phyloP scores from a whole-genome alignment of 2,329 filamentous ascomycete species.

The Neonectria magnoliae region DNA sequence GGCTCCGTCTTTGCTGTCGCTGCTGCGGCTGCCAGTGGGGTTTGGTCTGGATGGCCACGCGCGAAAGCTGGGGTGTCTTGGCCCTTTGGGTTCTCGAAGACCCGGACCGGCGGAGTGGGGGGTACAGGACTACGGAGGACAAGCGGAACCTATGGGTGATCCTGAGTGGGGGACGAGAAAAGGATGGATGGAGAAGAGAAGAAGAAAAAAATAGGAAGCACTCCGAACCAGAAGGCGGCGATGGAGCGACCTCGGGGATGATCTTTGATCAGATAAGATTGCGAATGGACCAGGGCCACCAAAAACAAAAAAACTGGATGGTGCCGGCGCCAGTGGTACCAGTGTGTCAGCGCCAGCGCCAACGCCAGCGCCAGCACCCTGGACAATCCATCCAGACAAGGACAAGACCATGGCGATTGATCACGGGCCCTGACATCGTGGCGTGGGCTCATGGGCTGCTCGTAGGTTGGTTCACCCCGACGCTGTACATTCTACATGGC shows the following conservation, averaged over 20 bases:
- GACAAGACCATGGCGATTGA: background rate
- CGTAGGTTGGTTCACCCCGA: background rate
- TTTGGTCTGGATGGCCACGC: conserved; percentile 21
- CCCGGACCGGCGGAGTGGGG: conserved; percentile 30
- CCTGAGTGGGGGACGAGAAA: background rate
- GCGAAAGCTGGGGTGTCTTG: conserved; percentile 19
- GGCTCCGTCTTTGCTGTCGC: conserved; percentile 6
- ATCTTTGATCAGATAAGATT: conserved; percentile 52
- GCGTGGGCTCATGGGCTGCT: conserved; percentile 2
- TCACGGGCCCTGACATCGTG: conserved; percentile 10
- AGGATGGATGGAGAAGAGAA: conserved; percentile 2
- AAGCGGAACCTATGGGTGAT: conserved; percentile 2
- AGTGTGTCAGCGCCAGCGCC: conserved; percentile 5
- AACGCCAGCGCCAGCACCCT: conserved; percentile 10
- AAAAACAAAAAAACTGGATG: background rate
- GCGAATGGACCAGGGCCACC: background rate
- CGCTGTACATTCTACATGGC: background rate
- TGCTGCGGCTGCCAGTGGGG: conserved; percentile 25
- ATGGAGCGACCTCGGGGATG: conserved; percentile 47
- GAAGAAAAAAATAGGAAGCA: conserved; percentile 2
- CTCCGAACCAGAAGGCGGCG: conserved; percentile 15
- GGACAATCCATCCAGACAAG: background rate
- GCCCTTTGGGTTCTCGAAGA: conserved; percentile 8
- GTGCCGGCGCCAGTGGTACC: background rate
- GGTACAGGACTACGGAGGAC: conserved; percentile 7